Percentiles rank a stretch among this genome's conserved stretches.
phyloP scores from a whole-genome alignment of 2,329 filamentous ascomycete genomes.

The Neofusicoccum laricinum region DNA sequence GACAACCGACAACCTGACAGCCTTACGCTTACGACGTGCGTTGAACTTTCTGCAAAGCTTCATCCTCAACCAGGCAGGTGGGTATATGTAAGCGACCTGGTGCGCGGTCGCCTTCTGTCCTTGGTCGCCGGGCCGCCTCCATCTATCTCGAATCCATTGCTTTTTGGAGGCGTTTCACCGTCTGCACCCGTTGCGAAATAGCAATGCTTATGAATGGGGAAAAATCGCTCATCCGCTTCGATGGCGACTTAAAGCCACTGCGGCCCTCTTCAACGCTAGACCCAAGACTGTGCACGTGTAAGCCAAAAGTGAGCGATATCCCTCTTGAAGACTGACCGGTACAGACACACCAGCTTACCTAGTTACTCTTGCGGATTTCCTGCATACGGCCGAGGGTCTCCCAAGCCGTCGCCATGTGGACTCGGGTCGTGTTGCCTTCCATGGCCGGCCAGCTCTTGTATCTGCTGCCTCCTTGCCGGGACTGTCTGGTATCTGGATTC shows the following conservation, averaged over 20 bases:
- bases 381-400: no score
- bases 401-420: no score
- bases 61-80: not conserved
- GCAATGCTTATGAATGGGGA: not conserved
- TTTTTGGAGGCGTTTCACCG: not conserved
- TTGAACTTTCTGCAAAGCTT: not conserved
- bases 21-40: not conserved
- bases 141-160: not conserved
- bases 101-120: not conserved
- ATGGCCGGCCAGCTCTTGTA: no score
- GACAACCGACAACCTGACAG: not conserved
- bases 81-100: not conserved
- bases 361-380: no score
- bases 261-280: no score
- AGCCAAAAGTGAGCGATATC: not conserved
- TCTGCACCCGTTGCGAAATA: not conserved
- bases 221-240: not conserved
- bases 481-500: no score
- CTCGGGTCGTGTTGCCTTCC: no score
- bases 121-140: not conserved
- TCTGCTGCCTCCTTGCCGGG: no score
- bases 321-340: not conserved
- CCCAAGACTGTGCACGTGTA: no score
- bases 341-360: not conserved
- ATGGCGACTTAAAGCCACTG: no score